phyloP scores from a whole-genome alignment of 805 yeast genomes.

The Wickerhamiella siamensis region DNA sequence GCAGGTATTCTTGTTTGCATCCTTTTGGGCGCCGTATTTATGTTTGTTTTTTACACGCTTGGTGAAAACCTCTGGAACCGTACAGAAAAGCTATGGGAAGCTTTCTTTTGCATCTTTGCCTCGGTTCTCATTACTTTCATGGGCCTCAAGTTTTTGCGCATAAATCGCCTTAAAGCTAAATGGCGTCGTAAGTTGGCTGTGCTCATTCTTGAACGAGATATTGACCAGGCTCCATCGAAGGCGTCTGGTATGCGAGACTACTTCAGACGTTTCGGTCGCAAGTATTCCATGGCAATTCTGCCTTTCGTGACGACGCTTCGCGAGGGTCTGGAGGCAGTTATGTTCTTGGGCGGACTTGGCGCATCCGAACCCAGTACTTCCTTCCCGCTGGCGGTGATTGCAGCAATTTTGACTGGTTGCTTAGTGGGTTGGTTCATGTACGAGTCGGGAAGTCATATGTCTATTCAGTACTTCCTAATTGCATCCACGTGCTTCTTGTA shows the following conservation, averaged over 20 bases:
- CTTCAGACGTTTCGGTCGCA: conserved; percentile 21
- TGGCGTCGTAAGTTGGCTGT: conserved; percentile 53
- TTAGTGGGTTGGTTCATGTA: conserved; percentile 54
- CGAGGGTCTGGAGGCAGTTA: conserved; percentile 86
- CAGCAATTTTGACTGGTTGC: conserved; percentile 47
- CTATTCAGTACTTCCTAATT: conserved; percentile 60
- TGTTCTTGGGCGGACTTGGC: conserved; percentile 80
- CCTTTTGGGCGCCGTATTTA: conserved; percentile 57
- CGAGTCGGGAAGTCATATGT: conserved; percentile 63
- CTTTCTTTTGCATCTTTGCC: conserved; percentile 63
- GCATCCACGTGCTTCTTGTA: conserved; percentile 68
- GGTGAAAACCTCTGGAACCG: conserved; percentile 80
- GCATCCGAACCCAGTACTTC: conserved; percentile 54
- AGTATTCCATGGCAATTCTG: conserved; percentile 56
- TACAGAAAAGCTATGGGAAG: conserved; percentile 86
- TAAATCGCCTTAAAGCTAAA: conserved; percentile 69
- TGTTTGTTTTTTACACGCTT: conserved; percentile 53
- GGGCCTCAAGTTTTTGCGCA: conserved; percentile 72
- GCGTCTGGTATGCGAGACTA: conserved; percentile 2
- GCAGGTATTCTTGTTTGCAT: conserved; percentile 58
- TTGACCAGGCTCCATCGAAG: conserved; percentile 1
- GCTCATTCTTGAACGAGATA: conserved; percentile 20
- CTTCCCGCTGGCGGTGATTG: conserved; percentile 46
- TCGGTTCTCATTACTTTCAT: conserved; percentile 66
- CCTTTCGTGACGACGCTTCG: conserved; percentile 79